Evolutionary conservation across 192 early-diverging fungal species (phyloP), one percentile per base, ranked within the genome.

Genomic region (Coemansia sp.): DNA sequence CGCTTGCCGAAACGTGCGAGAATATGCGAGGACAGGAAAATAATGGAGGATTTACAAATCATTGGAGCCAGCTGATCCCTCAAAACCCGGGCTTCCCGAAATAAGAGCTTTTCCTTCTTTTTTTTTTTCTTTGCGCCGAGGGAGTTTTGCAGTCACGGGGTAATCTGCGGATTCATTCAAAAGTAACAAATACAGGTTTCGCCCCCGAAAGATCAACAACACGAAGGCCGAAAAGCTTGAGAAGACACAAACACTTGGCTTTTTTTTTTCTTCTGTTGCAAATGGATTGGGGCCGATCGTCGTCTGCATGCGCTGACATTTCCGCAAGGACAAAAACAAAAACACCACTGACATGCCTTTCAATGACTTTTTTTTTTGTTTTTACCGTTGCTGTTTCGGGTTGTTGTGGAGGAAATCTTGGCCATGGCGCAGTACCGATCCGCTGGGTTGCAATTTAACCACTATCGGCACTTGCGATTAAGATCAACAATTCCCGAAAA

Each of bases 1-100:
- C 48, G 45, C 46, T 33, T 33, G 20, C 23, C 49, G 23, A 52
- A 52, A 52, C 49, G 49, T 52, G 49, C 49, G 49, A 52, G 49
- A 25, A 52, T 52, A 52, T 52, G 49, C 22, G 49, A 25, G 49
- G 1, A 14, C 1, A 52, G 15, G 17, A 25, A 52, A 11, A 25
- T 20, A 52, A 52, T 52, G 23, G 23, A 52, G 20, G 49, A 62
- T 62, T 49, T 48, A 49, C 61, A 34, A 29, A 52, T 52, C 49
- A 52, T 33, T 63, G 4, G 48, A 34, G 11, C 35, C 17, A 35
- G 32, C 35, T 34, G 22, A 50, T 20, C 20, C 29, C 29, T 29
- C 29, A 29, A 29, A 29, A 29, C 29, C 29, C 29, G 29, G 1
- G 29, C 29, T 29, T 29, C 29, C 15, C 33, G 35, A 63, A 45